Base-by-base conservation (phyloP, 73 alveolate species). In the Paramecium primaurelia region DNA sequence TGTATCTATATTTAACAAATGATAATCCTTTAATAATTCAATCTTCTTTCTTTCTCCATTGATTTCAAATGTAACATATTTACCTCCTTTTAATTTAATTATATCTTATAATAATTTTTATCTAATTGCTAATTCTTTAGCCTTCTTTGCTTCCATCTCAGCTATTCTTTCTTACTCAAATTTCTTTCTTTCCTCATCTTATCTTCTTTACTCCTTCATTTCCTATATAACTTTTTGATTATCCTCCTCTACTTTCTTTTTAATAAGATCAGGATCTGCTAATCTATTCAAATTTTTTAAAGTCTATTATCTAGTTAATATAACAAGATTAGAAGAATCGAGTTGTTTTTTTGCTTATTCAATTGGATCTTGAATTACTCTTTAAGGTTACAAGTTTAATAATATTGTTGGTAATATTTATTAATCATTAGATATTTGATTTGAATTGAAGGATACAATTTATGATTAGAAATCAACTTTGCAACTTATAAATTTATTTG, bases 21-120 rank as follows among this genome's bases (percentile, higher is more conserved):
- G 77, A 80, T 40, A 28, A 44, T 80, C 91, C n/a, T 47, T 80
- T 64, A 80, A 80, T 32, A 44, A 26, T 80, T 80, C 71, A 18
- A 80, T 80, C 9, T 80, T 80, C 16, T 80, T 80, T 80, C 91
- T 80, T 42, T 80, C 91, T 45, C 91, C 91, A 80, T 80, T 42
- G 8, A 80, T 80, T 42, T 80, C 91, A 80, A 80, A 80, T 20
- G 91, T 80, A 40, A 80, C 91, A 80, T 45, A 80, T 25, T 80
- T 80, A 6, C 75, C 58, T 25, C 91, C 91, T 37, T 80, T 80
- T 11, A 80, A 64, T 64, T 80, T 80, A 18, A 80, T 80, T 1
- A 80, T 80, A 49, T 80, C 91, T 11, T 59, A 12, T 8, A 80
- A 47, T 12, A 80, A 10, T 36, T 80, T 80, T 42, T 40, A 80